These are phyloP conservation scores for Mycena polygramma DNA, from an alignment of 768 basidiomycete genomes.

Conservation along the genomic window DNA sequence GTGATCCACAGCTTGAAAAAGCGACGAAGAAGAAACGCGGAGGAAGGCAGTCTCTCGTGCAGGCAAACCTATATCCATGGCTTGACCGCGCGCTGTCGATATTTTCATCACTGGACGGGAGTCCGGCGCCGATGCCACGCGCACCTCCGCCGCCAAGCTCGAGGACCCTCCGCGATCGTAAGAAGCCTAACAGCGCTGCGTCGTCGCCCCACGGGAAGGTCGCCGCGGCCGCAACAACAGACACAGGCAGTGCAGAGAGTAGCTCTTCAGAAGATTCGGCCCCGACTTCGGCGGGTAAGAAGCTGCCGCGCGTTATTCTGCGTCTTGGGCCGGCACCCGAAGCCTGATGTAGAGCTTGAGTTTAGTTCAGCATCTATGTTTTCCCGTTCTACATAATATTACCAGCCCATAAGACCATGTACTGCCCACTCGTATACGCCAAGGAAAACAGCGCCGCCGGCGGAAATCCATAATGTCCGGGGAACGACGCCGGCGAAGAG, in stretches of 20 bases:
- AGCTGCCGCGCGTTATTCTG: constrained; percentile 50
- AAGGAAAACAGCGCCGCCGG: constrained; percentile 96
- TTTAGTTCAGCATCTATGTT: not conserved
- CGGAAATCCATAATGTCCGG: constrained; percentile 95
- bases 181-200: constrained; percentile 47
- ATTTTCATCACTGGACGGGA: constrained; percentile 59
- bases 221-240: not conserved
- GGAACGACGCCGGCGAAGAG: constrained; percentile 92
- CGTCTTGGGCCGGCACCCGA: constrained; percentile 47
- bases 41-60: constrained; percentile 57
- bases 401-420: constrained; percentile 58
- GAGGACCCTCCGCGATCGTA: constrained; percentile 67
- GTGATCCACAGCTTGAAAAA: constrained; percentile 68
- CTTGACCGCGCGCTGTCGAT: constrained; percentile 66
- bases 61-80: constrained; percentile 63
- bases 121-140: constrained; percentile 39
- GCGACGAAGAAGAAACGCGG: constrained; percentile 69
- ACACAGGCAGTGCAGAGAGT: constrained; percentile 8
- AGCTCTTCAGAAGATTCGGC: constrained; percentile 26
- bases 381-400: constrained; percentile 12
- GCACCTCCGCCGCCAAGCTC: constrained; percentile 51
- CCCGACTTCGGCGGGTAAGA: constrained; percentile 35
- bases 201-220: constrained; percentile 35
- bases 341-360: not conserved
- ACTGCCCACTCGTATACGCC: constrained; percentile 94